phyloP scores from a whole-genome alignment of 345 rosid species.

The Clarkia xantiana region DNA sequence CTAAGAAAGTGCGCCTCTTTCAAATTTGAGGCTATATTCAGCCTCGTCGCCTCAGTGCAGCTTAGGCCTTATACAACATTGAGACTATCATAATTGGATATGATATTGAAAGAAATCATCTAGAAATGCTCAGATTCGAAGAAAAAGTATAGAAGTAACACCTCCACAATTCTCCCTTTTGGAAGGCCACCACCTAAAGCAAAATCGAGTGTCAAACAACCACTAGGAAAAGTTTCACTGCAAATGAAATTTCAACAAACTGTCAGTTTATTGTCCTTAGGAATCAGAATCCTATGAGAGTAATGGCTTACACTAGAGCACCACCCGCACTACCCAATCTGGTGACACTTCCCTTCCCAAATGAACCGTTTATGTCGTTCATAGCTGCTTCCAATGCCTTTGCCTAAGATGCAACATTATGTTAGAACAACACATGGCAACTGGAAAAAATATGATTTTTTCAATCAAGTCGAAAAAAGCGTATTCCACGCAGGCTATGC shows the following conservation, averaged over 20 bases:
- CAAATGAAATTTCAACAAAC: constrained; percentile 6
- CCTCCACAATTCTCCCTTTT: constrained; percentile 93
- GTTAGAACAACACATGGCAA: constrained; percentile 1
- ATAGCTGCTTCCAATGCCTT: constrained; percentile 90
- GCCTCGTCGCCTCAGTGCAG: neutral
- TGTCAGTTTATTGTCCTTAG: neutral
- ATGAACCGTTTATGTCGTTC: constrained; percentile 78
- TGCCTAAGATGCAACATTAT: constrained; percentile 35
- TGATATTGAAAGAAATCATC: neutral
- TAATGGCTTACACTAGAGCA: constrained; percentile 63
- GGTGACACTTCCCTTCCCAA: constrained; percentile 92
- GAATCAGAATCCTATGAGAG: neutral
- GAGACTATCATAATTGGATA: neutral
- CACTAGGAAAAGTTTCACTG: constrained; percentile 93
- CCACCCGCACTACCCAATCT: constrained; percentile 95
- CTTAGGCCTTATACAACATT: neutral
- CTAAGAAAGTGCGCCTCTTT: neutral
- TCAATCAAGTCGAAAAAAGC: neutral
- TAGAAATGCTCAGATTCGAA: neutral
- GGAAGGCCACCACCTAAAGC: constrained; percentile 97
- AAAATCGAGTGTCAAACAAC: constrained; percentile 80
- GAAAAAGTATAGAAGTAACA: constrained; percentile 11
- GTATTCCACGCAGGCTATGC: no score
- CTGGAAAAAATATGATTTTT: neutral
- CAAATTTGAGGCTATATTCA: no score